A percentile compares a stretch with the other conserved stretches of the same genome.
These are phyloP conservation scores for Talaromyces adpressus DNA, from an alignment of 495 filamentous ascomycete species.

Conservation along the genomic window DNA sequence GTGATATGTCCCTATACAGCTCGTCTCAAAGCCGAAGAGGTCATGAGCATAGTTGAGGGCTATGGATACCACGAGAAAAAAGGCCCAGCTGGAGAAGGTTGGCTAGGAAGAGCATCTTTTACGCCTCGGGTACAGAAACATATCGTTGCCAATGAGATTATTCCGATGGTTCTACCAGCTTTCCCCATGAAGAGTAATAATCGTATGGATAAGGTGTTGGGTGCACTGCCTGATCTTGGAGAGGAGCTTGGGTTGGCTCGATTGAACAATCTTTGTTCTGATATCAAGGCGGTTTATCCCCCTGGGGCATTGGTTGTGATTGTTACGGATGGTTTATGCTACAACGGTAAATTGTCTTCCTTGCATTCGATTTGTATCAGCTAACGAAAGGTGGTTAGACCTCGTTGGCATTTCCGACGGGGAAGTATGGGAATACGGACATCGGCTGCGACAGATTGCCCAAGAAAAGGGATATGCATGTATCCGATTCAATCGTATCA, in stretches of 20 bases:
- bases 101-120: not conserved
- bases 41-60: conserved; percentile 1
- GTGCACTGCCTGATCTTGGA: conserved; percentile 36
- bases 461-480: conserved; percentile 32
- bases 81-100: not conserved
- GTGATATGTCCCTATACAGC: not conserved
- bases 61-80: not conserved
- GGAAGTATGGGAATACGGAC: conserved; percentile 37
- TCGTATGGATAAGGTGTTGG: conserved; percentile 33
- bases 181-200: conserved; percentile 46
- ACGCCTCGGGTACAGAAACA: not conserved
- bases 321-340: conserved; percentile 41
- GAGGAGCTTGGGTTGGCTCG: conserved; percentile 39
- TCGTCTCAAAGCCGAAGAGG: not conserved
- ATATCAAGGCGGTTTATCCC: conserved; percentile 35
- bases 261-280: conserved; percentile 33
- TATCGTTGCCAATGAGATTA: not conserved
- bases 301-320: conserved; percentile 39
- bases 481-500: conserved; percentile 11
- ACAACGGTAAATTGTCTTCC: conserved; percentile 42
- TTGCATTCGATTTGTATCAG: too few relatives aligned
- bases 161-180: conserved; percentile 35
- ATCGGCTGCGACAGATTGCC: conserved; percentile 31
- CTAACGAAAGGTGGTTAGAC: conserved; percentile 18
- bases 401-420: conserved; percentile 35